These are phyloP conservation scores for Triangularia verruculosa DNA, from an alignment of 2,329 filamentous ascomycete genomes.

Conservation along the genomic window DNA sequence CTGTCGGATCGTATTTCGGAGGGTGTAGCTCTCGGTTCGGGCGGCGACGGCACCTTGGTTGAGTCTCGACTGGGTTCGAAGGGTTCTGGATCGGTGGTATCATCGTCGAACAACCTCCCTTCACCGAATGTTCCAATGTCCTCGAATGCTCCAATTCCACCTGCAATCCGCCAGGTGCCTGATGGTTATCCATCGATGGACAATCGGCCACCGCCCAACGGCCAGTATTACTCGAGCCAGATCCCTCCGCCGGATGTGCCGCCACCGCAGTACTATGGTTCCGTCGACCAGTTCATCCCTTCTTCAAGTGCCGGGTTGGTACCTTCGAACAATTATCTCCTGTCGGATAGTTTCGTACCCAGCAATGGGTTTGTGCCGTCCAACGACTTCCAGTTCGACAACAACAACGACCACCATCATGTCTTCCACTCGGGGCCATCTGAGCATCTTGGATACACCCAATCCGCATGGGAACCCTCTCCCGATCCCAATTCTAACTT, in stretches of 20 bases:
- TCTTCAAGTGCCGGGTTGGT: neutral
- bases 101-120: neutral
- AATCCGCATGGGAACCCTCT: conserved; percentile 20
- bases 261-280: neutral
- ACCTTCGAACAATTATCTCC: neutral
- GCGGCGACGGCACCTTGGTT: conserved; percentile 11
- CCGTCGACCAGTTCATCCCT: neutral
- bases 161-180: neutral
- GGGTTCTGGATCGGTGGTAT: conserved; percentile 7
- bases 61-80: conserved; percentile 7
- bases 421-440: neutral
- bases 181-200: neutral
- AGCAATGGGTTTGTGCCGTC: conserved; percentile 5
- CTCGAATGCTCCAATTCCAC: neutral
- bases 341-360: conserved; percentile 1
- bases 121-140: neutral
- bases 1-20: neutral
- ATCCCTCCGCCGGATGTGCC: neutral
- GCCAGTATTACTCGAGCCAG: neutral
- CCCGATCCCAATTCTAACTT: neutral
- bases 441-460: conserved; percentile 4
- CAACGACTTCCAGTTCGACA: conserved; percentile 6
- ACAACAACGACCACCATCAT: neutral
- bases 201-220: neutral
- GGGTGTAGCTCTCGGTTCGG: conserved; percentile 9